phyloP scores from a whole-genome alignment of 345 rosid species.

The Aquilaria malaccensis region DNA sequence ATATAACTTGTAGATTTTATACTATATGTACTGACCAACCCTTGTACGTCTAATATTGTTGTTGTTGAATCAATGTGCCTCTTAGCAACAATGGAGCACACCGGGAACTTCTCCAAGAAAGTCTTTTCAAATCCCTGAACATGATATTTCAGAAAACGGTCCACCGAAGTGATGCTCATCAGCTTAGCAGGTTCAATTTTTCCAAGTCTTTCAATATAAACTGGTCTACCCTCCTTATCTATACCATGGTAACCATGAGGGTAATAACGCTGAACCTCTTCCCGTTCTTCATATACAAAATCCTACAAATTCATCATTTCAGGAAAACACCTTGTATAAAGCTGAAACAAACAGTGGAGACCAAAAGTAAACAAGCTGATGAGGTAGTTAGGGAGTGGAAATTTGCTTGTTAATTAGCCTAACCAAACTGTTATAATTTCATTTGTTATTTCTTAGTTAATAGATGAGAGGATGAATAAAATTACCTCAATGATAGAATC shows the following conservation, averaged over 20 bases:
- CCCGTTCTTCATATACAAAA: constrained; percentile 75
- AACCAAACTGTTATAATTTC: too few relatives aligned
- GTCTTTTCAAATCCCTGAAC: constrained; percentile 89
- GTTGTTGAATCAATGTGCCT: constrained; percentile 68
- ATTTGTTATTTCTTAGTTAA: background rate
- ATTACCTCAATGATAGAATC: constrained; percentile 79
- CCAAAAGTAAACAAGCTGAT: background rate
- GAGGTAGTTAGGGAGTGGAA: too few relatives aligned
- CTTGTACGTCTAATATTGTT: constrained; percentile 82
- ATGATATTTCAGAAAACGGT: constrained; percentile 84
- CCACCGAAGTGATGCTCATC: constrained; percentile 77
- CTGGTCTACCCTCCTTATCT: constrained; percentile 83
- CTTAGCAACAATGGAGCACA: constrained; percentile 80
- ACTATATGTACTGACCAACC: constrained; percentile 51
- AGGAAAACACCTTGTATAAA: background rate
- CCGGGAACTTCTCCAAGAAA: constrained; percentile 85
- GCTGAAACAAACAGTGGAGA: background rate
- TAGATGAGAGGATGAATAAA: background rate
- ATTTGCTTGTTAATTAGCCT: too few relatives aligned
- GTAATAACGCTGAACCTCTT: constrained; percentile 69
- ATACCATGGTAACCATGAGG: constrained; percentile 99
- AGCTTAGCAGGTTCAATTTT: constrained; percentile 70
- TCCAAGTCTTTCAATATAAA: constrained; percentile 83
- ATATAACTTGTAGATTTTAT: background rate
- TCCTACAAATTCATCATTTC: constrained; percentile 42